Evolutionary conservation across 1,284 basidiomycete species (phyloP).

Genomic region (Ganoderma lucidum): DNA sequence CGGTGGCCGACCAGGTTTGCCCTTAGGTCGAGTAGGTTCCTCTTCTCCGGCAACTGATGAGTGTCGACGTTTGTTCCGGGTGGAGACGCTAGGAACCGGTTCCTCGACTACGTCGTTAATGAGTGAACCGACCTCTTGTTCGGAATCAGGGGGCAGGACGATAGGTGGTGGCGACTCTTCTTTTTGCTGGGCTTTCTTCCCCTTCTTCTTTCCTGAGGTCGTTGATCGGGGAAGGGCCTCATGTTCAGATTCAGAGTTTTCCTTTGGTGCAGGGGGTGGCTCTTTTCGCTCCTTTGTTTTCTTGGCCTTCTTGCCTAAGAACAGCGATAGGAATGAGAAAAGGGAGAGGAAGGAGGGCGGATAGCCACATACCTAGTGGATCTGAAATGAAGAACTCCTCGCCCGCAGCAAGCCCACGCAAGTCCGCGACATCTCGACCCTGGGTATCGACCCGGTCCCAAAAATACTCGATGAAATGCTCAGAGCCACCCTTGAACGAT

Average conservation of each 20-base stretch:
- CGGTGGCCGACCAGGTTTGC: conserved; percentile 11
- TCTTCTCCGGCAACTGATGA: conserved; percentile 20
- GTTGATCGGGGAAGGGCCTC: not conserved
- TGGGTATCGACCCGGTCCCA: conserved; percentile 62
- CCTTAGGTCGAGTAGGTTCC: conserved; percentile 13
- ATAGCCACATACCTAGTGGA: conserved; percentile 57
- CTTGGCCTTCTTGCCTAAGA: conserved; percentile 22
- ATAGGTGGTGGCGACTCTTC: conserved; percentile 10
- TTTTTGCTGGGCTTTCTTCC: conserved; percentile 18
- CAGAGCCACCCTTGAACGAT: conserved; percentile 64
- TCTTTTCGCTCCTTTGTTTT: not conserved
- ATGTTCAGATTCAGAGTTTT: conserved; percentile 30
- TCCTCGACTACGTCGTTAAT: conserved; percentile 29
- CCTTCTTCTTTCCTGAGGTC: conserved; percentile 11
- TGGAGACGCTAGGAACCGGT: not conserved
- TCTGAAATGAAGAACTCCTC: conserved; percentile 64
- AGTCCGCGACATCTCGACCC: conserved; percentile 58
- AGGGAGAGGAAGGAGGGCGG: not conserved
- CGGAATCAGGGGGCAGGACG: conserved; percentile 24
- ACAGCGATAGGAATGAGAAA: conserved; percentile 9
- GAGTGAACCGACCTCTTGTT: conserved; percentile 29
- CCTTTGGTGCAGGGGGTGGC: conserved; percentile 12
- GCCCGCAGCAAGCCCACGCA: conserved; percentile 57
- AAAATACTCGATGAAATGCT: conserved; percentile 63
- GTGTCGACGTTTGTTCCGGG: conserved; percentile 33